Evolutionary conservation across 768 basidiomycete species (phyloP).

Genomic region (Tephrocybe sp.): DNA sequence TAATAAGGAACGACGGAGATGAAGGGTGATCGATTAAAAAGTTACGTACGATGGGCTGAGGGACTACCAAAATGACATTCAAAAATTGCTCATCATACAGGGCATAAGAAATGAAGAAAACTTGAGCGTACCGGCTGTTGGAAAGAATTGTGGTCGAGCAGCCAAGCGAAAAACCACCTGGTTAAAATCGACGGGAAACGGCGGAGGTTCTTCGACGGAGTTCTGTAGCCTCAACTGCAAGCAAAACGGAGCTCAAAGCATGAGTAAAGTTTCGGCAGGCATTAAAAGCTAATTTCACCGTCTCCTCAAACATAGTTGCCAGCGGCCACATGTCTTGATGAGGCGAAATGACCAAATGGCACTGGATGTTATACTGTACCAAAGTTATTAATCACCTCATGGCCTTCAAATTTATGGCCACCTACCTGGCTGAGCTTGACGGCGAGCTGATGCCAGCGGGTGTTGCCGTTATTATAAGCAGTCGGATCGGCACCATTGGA

Average conservation of each 20-base stretch:
- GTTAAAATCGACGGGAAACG: slow-evolving; percentile 38
- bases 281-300: slow-evolving; percentile 25
- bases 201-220: slow-evolving; percentile 35
- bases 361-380: slow-evolving; percentile 50
- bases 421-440: slow-evolving; percentile 45
- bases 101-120: too few species aligned
- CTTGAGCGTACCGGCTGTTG: slow-evolving; percentile 25
- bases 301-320: slow-evolving; percentile 45
- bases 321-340: slow-evolving; percentile 45
- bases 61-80: slow-evolving; percentile 11
- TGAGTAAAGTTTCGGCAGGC: neutral
- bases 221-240: slow-evolving; percentile 39
- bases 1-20: slow-evolving; percentile 15
- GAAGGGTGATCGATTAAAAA: slow-evolving; percentile 6
- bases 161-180: slow-evolving; percentile 43
- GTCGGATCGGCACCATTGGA: slow-evolving; percentile 22
- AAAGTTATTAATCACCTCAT: slow-evolving; percentile 1
- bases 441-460: slow-evolving; percentile 40
- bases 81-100: too few species aligned
- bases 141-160: slow-evolving; percentile 25
- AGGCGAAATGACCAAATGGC: slow-evolving; percentile 53
- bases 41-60: slow-evolving; percentile 33
- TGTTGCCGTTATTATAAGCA: slow-evolving; percentile 26
- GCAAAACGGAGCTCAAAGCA: slow-evolving; percentile 11
- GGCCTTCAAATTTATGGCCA: slow-evolving; percentile 2